phyloP scores from a whole-genome alignment of 139 green algal genomes.

The Tetradesmus lagerheimii region DNA sequence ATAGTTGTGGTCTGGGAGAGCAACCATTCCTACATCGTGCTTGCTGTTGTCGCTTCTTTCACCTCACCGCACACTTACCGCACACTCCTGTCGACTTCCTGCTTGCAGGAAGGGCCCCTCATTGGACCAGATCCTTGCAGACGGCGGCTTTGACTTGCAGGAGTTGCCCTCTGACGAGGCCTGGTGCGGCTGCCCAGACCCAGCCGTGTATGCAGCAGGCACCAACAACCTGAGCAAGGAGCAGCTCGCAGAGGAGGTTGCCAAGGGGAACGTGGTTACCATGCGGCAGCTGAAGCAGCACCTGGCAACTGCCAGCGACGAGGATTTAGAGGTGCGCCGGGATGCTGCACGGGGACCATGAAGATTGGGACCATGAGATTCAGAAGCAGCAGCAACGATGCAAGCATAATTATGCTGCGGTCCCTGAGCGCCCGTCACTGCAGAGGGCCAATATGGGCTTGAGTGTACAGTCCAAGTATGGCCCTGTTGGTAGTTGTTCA shows the following conservation, averaged over 20 bases:
- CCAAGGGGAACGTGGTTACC: constrained; percentile 45
- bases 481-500: too few species aligned
- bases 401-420: not conserved
- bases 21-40: not conserved
- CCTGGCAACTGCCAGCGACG: not conserved
- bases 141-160: not conserved
- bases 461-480: too few species aligned
- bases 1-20: too few species aligned
- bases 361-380: too few species aligned
- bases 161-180: constrained; percentile 41
- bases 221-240: constrained; percentile 41
- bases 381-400: not conserved
- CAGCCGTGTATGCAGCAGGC: constrained; percentile 18
- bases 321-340: constrained; percentile 21
- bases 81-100: not conserved
- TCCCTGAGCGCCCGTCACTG: too few species aligned
- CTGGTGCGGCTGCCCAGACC: constrained; percentile 48
- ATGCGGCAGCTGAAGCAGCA: constrained; percentile 41
- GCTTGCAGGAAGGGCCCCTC: constrained; percentile 7
- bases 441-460: too few species aligned
- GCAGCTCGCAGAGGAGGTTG: constrained; percentile 43
- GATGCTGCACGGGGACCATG: too few species aligned
- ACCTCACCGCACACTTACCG: not conserved
- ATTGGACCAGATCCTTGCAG: not conserved
- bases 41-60: not conserved